Evolutionary conservation across 2,329 filamentous ascomycete species (phyloP), one percentile per base, ranked within the genome.

Genomic region (Colletotrichum sp.): DNA sequence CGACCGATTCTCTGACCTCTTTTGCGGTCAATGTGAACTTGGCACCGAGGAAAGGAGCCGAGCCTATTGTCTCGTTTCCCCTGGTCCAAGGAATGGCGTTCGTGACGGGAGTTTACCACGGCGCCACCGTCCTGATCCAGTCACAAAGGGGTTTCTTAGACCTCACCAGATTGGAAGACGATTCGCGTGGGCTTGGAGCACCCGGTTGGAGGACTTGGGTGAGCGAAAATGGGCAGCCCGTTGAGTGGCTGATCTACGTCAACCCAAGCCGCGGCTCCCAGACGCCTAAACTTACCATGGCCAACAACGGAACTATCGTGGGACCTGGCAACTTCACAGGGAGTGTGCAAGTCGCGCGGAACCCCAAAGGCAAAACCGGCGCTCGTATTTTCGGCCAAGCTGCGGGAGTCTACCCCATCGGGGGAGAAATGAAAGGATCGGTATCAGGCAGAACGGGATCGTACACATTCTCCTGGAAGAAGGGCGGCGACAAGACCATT

Each of bases 81-180:
- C 81, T 96, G 5, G 91, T 96, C 1, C 95, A 97, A 81, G 95
- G 95, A 4, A 95, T 95, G 90, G 93, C 90, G 0, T 96, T 95
- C 79, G 88, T 96, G 9, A 97, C 95, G 5, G 95, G 88, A 2
- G 82, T 93, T 9, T 98, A 95, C 83, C 87, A 87, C 67, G 90
- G 90, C 36, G 36, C 1, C 0, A 18, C 36, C 4, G 95, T 95
- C 1, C 80, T 91, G 7, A 87, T 98, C 32, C 91, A 95, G 78
- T 93, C 91, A 16, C 91, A 90, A 1, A 88, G 95, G 2, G 92
- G 92, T 60, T 95, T 95, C 85, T 86, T 88, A 52, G 90, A 88
- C 4, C 85, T 96, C 39, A 89, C 88, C 12, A 87, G 86, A 26
- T 15, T 75, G 0, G 15, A 12, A 80, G n/a, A 72, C n/a, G 34